A percentile compares a stretch with the other conserved stretches of the same genome.
Conservation (phyloP, 176 grass and related monocot species). For the Guadua angustifolia region DNA sequence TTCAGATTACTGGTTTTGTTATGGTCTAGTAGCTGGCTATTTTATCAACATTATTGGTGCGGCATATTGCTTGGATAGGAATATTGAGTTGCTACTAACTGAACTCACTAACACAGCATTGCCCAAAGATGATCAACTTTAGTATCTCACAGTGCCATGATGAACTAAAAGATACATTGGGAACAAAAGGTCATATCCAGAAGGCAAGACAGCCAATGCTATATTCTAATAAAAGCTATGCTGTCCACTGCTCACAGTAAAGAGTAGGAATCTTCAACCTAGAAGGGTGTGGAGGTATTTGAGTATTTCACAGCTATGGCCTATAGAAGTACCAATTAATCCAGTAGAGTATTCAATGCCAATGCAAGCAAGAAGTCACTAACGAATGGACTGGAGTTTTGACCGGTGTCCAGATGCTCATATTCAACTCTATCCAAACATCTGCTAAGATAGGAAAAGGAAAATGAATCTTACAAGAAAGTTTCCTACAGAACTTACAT, state of each 20-base stretch:
- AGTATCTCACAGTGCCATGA: not conserved
- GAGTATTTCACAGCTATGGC: not conserved
- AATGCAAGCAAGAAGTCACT: not conserved
- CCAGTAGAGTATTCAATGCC: not conserved
- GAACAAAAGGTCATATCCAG: not conserved
- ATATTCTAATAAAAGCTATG: not conserved
- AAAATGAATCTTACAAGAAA: conserved; percentile 1
- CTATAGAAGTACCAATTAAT: not conserved
- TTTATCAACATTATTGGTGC: conserved; percentile 3
- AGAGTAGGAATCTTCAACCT: not conserved
- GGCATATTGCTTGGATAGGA: not conserved
- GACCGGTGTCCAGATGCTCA: not conserved
- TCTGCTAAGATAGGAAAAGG: not conserved
- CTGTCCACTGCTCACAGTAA: not conserved
- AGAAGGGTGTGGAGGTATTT: conserved; percentile 4
- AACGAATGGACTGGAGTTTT: not conserved
- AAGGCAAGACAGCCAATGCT: conserved; percentile 1
- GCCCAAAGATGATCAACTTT: not conserved
- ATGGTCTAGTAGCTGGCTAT: not conserved
- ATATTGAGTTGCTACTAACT: not conserved
- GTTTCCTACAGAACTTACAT: conserved; percentile 57
- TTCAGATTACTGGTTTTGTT: not conserved
- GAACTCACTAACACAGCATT: conserved; percentile 6
- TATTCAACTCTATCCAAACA: not conserved
- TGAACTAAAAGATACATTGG: not conserved